Conservation (phyloP, 2,329 filamentous ascomycete species). For the Aspergillus ruber region DNA sequence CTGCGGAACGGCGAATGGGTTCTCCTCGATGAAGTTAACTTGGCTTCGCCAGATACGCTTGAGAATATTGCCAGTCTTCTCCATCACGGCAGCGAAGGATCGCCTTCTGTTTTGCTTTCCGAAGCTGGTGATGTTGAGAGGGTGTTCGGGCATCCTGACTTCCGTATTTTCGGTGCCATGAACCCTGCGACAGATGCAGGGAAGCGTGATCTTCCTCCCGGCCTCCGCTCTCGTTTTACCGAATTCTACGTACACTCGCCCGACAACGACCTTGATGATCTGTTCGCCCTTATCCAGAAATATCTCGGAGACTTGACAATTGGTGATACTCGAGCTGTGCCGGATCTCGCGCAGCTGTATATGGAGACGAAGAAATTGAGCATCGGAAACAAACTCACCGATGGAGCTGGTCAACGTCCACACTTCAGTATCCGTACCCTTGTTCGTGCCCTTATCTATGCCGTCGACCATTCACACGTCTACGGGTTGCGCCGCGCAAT, state of each 20-base stretch:
- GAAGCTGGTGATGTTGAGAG: slow-evolving; percentile 92
- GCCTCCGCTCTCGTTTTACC: slow-evolving; percentile 85
- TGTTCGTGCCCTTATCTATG: slow-evolving; percentile 83
- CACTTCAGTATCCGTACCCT: slow-evolving; percentile 95
- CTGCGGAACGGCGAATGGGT: slow-evolving; percentile 95
- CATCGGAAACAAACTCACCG: slow-evolving; percentile 76
- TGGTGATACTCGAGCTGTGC: slow-evolving; percentile 65
- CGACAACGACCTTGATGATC: slow-evolving; percentile 76
- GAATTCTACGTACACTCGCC: slow-evolving; percentile 92
- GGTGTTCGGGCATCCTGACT: slow-evolving; percentile 81
- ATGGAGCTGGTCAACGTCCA: slow-evolving; percentile 90
- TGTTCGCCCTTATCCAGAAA: slow-evolving; percentile 79
- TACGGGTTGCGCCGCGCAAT: slow-evolving; percentile 81
- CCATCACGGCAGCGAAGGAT: slow-evolving; percentile 61
- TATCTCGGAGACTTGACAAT: slow-evolving; percentile 70
- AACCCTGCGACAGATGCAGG: slow-evolving; percentile 97
- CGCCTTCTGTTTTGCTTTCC: slow-evolving; percentile 78
- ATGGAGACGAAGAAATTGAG: slow-evolving; percentile 77
- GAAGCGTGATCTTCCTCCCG: slow-evolving; percentile 85
- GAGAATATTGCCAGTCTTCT: slow-evolving; percentile 90
- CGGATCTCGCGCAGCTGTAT: slow-evolving; percentile 81
- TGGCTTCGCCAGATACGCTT: slow-evolving; percentile 88
- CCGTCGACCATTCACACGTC: slow-evolving; percentile 71
- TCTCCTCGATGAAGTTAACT: slow-evolving; percentile 91
- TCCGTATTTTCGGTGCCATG: slow-evolving; percentile 97